Conservation (phyloP, 331 rosid species). For the Phaseolus coccineus region DNA sequence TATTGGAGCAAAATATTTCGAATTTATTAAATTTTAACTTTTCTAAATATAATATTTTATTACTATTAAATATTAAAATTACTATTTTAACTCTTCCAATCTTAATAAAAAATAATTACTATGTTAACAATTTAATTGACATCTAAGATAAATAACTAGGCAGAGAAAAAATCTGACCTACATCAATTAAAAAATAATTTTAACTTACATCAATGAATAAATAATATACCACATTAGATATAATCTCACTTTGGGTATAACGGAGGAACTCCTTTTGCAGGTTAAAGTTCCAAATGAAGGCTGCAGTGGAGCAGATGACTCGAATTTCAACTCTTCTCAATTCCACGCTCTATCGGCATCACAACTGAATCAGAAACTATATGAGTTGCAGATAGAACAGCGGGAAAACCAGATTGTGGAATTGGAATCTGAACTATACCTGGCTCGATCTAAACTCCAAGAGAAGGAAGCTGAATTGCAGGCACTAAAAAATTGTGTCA, state of each 20-base stretch:
- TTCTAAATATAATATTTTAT: no score
- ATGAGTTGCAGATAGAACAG: slow-evolving; percentile 67
- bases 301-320: slow-evolving; percentile 41
- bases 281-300: slow-evolving; percentile 47
- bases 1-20: no score
- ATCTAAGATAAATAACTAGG: no score
- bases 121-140: no score
- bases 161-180: no score
- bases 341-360: slow-evolving; percentile 55
- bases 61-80: no score
- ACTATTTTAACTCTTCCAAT: no score
- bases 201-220: no score
- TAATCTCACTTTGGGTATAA: slow-evolving; percentile 21
- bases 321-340: slow-evolving; percentile 17
- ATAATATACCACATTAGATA: no score
- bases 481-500: slow-evolving; percentile 73
- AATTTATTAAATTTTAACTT: no score
- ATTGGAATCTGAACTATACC: slow-evolving; percentile 70
- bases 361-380: slow-evolving; percentile 65
- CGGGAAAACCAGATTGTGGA: slow-evolving; percentile 67
- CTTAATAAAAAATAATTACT: no score
- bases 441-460: slow-evolving; percentile 63
- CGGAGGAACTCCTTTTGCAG: slow-evolving; percentile 37
- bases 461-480: slow-evolving; percentile 70
- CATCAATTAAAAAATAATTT: no score